A percentile compares a stretch with the other conserved stretches of the same genome.
These are phyloP conservation scores for Cyclaneusma minus DNA, from an alignment of 2,329 filamentous ascomycete genomes.

Conservation along the genomic window DNA sequence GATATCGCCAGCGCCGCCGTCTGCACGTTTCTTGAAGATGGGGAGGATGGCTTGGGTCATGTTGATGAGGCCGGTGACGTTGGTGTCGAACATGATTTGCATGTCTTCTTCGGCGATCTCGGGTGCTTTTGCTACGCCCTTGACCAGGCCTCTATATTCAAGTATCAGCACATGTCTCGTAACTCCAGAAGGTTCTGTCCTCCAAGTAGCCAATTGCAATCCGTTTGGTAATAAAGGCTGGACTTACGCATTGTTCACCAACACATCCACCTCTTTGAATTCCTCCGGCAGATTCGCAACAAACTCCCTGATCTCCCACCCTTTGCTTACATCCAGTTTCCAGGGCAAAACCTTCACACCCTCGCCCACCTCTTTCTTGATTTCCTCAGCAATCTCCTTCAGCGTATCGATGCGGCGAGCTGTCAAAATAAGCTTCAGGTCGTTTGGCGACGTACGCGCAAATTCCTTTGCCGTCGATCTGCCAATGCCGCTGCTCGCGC, in stretches of 20 bases:
- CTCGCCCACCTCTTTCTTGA: conserved; percentile 58
- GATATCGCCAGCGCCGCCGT: conserved; percentile 76
- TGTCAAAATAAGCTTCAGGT: conserved; percentile 73
- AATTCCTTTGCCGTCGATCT: conserved; percentile 77
- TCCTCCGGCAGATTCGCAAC: conserved; percentile 61
- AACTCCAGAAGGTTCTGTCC: conserved; percentile 1
- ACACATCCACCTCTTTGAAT: conserved; percentile 69
- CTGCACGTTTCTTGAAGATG: conserved; percentile 53
- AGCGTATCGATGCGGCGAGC: conserved; percentile 73
- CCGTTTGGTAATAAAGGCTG: conserved; percentile 2
- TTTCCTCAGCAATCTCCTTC: conserved; percentile 60
- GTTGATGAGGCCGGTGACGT: conserved; percentile 88
- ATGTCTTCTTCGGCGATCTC: conserved; percentile 74
- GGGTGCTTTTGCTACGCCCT: conserved; percentile 73
- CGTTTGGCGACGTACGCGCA: conserved; percentile 64
- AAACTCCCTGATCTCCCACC: conserved; percentile 58
- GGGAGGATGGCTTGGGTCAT: conserved; percentile 87
- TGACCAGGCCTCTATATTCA: conserved; percentile 75
- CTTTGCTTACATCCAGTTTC: conserved; percentile 74
- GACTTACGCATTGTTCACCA: conserved; percentile 91
- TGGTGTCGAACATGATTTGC: conserved; percentile 76
- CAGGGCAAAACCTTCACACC: conserved; percentile 73
- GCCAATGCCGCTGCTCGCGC: conserved; percentile 87
- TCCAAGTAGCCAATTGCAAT: background rate
- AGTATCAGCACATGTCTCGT: no score